Evolutionary conservation across 2,329 filamentous ascomycete genomes (phyloP), one percentile per base, ranked within the genome.

Genomic region (Fusarium mexicanum): DNA sequence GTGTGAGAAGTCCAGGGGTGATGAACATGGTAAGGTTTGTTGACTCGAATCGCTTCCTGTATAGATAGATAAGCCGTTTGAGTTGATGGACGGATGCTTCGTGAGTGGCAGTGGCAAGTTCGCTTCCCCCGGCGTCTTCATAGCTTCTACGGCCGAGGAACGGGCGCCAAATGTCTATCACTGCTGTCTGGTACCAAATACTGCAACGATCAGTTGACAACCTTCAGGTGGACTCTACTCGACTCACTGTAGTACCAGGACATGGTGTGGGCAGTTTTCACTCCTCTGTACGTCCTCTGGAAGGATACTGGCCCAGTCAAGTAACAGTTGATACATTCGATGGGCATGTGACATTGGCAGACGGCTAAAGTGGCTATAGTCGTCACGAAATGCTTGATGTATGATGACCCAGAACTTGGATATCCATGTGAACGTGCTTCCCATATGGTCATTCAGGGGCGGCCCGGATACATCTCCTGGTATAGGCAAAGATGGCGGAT

Each of bases 121-220:
- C 31, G 26, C 10, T 16, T 17, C 3, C 9, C 1, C 16, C 7
- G 2, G 20, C n/a, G 2, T 57, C 26, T 22, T 31, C 22, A 2
- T 37, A 20, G 2, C 12, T 17, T 17, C 29, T 12, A 1, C 1
- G n/a, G 0, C 44, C 48, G 4, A 71, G 14, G 2, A 57, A 71
- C 0, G 68, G 68, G 11, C 68, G 54, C 68, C 68, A 71, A 0
- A 67, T 29, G 10, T 71, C 67, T 54, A 71, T 38, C 8, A 71
- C 47, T 33, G 24, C 50, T 11, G 61, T 17, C 1, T 71, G 68
- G 20, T 71, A 71, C 68, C 68, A 71, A 3, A 61, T 61, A 4
- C 68, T 71, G 6, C 1, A 0, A 4, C 2, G 2, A 16, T 71
- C 8, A 66, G 54, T 22, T 10, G 6, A 22, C 1, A 11, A 1